These are phyloP conservation scores for Neoarthrinium moseri DNA, from an alignment of 2,329 filamentous ascomycete species.

Conservation along the genomic window DNA sequence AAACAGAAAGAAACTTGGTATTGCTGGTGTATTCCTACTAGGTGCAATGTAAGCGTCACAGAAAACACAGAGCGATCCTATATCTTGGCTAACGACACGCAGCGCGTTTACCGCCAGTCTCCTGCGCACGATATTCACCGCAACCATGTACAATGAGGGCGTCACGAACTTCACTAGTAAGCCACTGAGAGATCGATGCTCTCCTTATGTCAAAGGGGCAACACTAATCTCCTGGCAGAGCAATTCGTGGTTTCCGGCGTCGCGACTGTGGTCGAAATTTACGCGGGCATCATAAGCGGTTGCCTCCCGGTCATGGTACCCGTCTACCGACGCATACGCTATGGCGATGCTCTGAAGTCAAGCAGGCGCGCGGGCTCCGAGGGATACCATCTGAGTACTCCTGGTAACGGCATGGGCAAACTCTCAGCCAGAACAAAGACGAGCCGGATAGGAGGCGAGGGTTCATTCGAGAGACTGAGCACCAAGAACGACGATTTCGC, in stretches of 20 bases:
- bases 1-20: slow-evolving; percentile 4
- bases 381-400: neutral
- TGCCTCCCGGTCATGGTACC: slow-evolving; percentile 16
- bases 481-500: slow-evolving; percentile 1
- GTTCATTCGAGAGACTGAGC: neutral
- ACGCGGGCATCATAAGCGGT: slow-evolving; percentile 16
- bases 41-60: slow-evolving; percentile 10
- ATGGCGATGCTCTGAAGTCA: slow-evolving; percentile 7
- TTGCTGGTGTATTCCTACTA: slow-evolving; percentile 10
- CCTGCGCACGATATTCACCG: slow-evolving; percentile 1
- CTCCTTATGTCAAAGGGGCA: no score
- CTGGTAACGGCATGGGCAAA: neutral
- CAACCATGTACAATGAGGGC: neutral
- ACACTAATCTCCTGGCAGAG: slow-evolving; percentile 2
- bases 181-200: neutral
- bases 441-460: neutral
- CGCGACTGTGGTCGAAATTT: slow-evolving; percentile 15
- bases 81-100: neutral
- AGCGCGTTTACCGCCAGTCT: slow-evolving; percentile 10
- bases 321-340: slow-evolving; percentile 16
- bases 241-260: slow-evolving; percentile 6
- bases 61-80: neutral
- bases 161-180: neutral
- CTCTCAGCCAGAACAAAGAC: neutral
- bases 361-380: neutral